Conservation (phyloP, 306 rosid species). For the Cucurbita argyrosperma region DNA sequence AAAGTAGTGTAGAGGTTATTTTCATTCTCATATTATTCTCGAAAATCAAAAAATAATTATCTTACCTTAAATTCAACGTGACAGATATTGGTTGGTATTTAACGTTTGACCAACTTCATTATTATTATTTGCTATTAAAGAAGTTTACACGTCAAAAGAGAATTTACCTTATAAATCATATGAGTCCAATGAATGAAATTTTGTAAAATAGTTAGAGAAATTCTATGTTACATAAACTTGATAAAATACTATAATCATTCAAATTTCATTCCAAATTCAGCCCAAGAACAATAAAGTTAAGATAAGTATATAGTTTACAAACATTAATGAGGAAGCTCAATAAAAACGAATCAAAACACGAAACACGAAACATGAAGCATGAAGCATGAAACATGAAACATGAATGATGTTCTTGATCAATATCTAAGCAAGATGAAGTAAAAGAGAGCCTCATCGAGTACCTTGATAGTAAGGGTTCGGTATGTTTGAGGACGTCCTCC, state of each 20-base stretch:
- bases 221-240: neutral
- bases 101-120: neutral
- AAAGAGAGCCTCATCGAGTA: neutral
- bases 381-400: neutral
- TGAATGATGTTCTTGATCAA: neutral
- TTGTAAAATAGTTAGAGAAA: no score
- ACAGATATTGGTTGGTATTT: neutral
- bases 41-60: no score
- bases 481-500: neutral
- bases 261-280: neutral
- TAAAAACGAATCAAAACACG: neutral
- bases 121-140: no score
- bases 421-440: neutral
- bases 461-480: neutral
- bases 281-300: neutral
- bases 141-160: no score
- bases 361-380: neutral
- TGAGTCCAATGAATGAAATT: no score
- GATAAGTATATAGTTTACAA: neutral
- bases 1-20: neutral
- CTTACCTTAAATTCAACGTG: no score
- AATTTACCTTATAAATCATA: no score
- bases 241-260: neutral
- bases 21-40: neutral
- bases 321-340: neutral